Base-by-base conservation (phyloP, 768 basidiomycete species). In the Trametes gibbosa region DNA sequence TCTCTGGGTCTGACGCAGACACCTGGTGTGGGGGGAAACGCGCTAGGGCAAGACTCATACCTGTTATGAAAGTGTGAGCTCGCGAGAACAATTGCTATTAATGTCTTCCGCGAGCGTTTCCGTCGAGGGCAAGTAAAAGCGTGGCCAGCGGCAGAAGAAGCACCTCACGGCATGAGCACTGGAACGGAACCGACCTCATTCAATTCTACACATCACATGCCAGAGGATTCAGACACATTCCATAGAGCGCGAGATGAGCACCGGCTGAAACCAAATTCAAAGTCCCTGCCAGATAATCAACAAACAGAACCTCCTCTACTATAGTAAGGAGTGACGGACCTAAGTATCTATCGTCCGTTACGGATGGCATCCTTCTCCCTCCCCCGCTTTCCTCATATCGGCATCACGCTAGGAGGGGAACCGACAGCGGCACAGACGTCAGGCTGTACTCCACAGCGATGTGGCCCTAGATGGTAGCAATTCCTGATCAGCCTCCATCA, bases 401-500 rank as follows among this genome's bases (percentile, higher is more conserved):
- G 29, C 53, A 10, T 41, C 37, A 46, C 53, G 25, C 40, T 14
- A 48, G 53, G n/a, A 32, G 29, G 10, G 29, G 29, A 10, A 32
- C 37, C 32, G 40, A 29, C 42, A 53, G 40, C 14, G 62, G 29
- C 17, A 63, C 42, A 16, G 56, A 62, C 2, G 52, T 50, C 56
- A 62, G 39, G 56, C 65, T 56, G 47, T 56, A 66, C 40, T 66
- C 65, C 23, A 45, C 43, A 34, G 57, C 34, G 37, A 66, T 50
- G 39, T 63, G 27, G 5, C 62, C 62, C 65, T 66, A 23, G 13
- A n/a, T n/a, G n/a, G n/a, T n/a, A n/a, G n/a, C n/a, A 19, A 13
- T 8, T 3, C 12, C 3, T 14, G 7, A 35, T 50, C 12, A 51
- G 45, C 39, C 12, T 12, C 17, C 16, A 23, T 14, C 2, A 39